Base-by-base conservation (phyloP, 139 green algal genomes). In the Chlorella sp. region DNA sequence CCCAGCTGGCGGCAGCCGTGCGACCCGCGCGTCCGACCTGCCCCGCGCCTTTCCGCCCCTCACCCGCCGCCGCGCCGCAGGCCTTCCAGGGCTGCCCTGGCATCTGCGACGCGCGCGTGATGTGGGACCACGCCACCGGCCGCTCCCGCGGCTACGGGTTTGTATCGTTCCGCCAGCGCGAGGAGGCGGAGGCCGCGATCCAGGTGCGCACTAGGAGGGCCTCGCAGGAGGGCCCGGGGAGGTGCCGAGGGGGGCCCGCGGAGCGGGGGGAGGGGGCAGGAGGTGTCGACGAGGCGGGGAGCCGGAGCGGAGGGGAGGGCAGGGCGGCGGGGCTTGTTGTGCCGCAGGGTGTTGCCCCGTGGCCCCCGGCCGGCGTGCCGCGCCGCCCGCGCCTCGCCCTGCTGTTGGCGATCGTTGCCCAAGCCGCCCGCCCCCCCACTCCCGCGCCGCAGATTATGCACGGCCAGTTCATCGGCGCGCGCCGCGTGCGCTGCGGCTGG, bases 61-160 rank as follows among this genome's bases (percentile, higher is more conserved):
- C 46, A 55, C 46, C 46, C 14, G 46, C 14, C 46, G 17, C 46
- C 14, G n/a, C n/a, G 59, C 55, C 76, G 48, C 65, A 83, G 27
- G 79, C 83, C 27, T 88, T 90, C 40, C 17, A 70, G n/a, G 12
- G 15, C 3, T 82, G 48, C 33, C 60, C 58, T 0, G 81, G 77
- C 15, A 87, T 82, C 82, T 87, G 80, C 38, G 91, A 95, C 76
- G 91, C 91, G 0, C 66, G 88, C 15, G 90, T 95, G 40, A 91
- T 93, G 83, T 93, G 90, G 88, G 91, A 95, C 81, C 88, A 91
- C 63, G 55, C 38, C 38, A 95, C 88, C 6, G 87, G 87, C 3
- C 80, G 87, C 29, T 87, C 74, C 33, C 88, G 91, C 33, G 90
- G 90, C 9, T 95, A 93, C 42, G 91, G 91, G 36, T 95, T 95